These are phyloP conservation scores for Xylariomycetidae sp. DNA, from an alignment of 2,329 filamentous ascomycete species.

Conservation along the genomic window DNA sequence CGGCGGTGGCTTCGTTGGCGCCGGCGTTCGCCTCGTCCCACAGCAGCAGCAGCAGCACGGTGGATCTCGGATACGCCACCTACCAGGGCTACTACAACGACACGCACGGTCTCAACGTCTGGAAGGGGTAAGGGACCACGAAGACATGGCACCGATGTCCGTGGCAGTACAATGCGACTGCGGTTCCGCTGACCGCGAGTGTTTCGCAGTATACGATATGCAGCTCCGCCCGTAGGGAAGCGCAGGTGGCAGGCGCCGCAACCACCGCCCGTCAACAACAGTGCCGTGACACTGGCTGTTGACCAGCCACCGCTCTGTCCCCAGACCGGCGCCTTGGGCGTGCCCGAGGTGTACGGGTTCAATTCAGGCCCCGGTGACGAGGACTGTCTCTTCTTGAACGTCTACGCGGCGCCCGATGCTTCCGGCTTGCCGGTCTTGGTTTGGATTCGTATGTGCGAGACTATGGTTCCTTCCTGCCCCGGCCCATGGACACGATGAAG, in stretches of 20 bases:
- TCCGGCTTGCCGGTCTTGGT: constrained; percentile 31
- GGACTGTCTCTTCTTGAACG: constrained; percentile 25
- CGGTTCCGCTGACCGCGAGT: not conserved
- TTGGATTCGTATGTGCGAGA: constrained; percentile 30
- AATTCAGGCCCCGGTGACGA: constrained; percentile 20
- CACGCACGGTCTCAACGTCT: constrained; percentile 20
- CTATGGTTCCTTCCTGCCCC: constrained; percentile 9
- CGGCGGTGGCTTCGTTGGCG: too few species aligned
- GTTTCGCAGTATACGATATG: constrained; percentile 21
- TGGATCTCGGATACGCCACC: constrained; percentile 21
- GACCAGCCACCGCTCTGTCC: constrained; percentile 23
- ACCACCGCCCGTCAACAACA: constrained; percentile 12
- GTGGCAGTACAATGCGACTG: not conserved
- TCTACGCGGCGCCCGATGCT: constrained; percentile 28
- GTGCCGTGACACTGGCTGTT: constrained; percentile 14
- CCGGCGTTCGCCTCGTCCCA: too few species aligned
- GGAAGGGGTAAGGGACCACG: constrained; percentile 19
- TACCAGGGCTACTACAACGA: constrained; percentile 21
- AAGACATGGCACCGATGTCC: constrained; percentile 9
- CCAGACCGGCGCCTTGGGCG: constrained; percentile 22
- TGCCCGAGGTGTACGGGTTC: constrained; percentile 22
- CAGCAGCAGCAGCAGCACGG: too few species aligned
- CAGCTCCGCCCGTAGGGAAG: constrained; percentile 20
- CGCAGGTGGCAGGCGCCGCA: constrained; percentile 23
- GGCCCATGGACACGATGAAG: too few species aligned